These are phyloP conservation scores for Agaricus subrufescens DNA, from an alignment of 768 basidiomycete genomes.

Conservation along the genomic window DNA sequence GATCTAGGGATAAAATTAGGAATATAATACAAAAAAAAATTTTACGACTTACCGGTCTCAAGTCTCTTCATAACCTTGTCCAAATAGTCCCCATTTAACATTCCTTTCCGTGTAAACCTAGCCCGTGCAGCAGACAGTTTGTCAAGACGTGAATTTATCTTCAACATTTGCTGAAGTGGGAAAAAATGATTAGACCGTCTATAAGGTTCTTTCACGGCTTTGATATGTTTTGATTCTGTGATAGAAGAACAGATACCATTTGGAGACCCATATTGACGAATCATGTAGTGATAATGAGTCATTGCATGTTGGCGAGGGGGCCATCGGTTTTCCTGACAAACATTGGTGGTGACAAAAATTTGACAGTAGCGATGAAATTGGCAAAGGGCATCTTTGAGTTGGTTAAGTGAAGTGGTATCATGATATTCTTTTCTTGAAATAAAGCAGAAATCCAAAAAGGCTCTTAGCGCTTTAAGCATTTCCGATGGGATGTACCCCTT, in stretches of 20 bases:
- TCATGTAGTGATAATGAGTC: slow-evolving; percentile 14
- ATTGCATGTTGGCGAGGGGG: slow-evolving; percentile 22
- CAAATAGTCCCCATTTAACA: too few relatives aligned
- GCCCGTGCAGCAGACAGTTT: slow-evolving; percentile 19
- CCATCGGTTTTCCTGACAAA: slow-evolving; percentile 10
- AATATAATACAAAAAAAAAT: too few relatives aligned
- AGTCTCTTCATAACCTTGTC: too few relatives aligned
- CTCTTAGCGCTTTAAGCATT: slow-evolving; percentile 16
- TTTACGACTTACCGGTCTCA: too few relatives aligned
- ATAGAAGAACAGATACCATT: slow-evolving; percentile 27
- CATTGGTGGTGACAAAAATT: slow-evolving; percentile 19
- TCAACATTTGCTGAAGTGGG: slow-evolving; percentile 30
- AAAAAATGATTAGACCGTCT: slow-evolving; percentile 24
- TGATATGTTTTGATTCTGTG: slow-evolving; percentile 28
- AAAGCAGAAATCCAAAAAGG: slow-evolving; percentile 30
- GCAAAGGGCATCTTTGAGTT: slow-evolving; percentile 14
- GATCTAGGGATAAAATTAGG: too few relatives aligned
- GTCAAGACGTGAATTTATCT: slow-evolving; percentile 24
- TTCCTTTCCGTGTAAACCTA: too few relatives aligned
- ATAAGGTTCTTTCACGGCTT: slow-evolving; percentile 30
- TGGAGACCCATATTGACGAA: slow-evolving; percentile 20
- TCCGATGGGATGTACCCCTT: slow-evolving; percentile 12
- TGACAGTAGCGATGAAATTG: slow-evolving; percentile 24
- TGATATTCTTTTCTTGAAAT: slow-evolving; percentile 16
- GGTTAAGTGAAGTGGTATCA: slow-evolving; percentile 1